Evolutionary conservation across 1,284 basidiomycete species (phyloP), one percentile per base, ranked within the genome.

Genomic region (Phellinidium pouzarii): DNA sequence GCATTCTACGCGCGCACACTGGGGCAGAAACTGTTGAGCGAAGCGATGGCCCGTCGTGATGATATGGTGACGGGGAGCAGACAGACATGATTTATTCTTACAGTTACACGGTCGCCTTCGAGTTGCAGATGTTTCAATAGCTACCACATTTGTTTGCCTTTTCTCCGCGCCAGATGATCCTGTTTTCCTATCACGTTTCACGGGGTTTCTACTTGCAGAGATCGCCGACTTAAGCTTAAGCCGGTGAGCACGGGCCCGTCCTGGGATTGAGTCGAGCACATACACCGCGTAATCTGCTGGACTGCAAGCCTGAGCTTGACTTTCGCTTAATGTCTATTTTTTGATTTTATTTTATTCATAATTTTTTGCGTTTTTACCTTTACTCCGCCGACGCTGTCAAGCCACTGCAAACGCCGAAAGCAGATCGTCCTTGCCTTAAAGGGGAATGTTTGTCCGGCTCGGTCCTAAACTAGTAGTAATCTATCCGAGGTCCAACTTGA

Each of bases 341-440:
- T 7, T 47, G 20, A 9, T 38, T 34, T 20, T 47, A 22, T 20
- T 37, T 36, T 31, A 17, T 27, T 40, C 23, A 40, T 31, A 31
- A 43, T 23, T 29, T 20, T 41, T 46, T 48, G 20, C 29, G 4
- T n/a, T 41, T 43, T 62, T 50, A 58, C 48, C 38, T 50, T 50
- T 25, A 19, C 17, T 29, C 27, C 38, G 38, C 48, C 48, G 40
- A n/a, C 38, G 27, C 7, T 34, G 11, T 14, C 31, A 34, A 14
- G 9, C 7, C 14, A 14, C 14, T 34, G 40, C 17, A 6, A 49
- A 25, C 12, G 19, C 17, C 19, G 4, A 42, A 3, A 19, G 48
- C 19, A 41, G 48, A 50, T 51, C 42, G 7, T 51, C 22, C 41
- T 25, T 44, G 31, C 31, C 31, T 34, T 34, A 34, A 34, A 34